phyloP scores from a whole-genome alignment of 768 basidiomycete genomes.

The Cystobasidium onofrii region DNA sequence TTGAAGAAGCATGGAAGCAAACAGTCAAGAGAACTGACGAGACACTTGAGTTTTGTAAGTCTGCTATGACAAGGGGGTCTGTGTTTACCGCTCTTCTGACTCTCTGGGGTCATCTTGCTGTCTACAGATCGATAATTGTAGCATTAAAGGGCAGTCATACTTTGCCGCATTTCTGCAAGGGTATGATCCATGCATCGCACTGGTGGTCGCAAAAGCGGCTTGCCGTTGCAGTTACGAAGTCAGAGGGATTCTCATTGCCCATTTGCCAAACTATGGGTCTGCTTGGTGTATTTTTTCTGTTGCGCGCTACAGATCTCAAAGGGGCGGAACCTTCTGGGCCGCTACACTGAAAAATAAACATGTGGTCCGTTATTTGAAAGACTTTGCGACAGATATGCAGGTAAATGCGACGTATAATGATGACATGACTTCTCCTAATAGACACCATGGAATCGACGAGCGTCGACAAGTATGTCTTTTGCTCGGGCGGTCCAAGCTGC shows the following conservation, averaged over 20 bases:
- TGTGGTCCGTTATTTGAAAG: too few species aligned
- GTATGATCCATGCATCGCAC: too few species aligned
- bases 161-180: not conserved
- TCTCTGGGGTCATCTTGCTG: too few species aligned
- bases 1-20: constrained; percentile 99
- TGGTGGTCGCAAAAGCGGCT: too few species aligned
- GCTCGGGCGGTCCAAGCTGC: constrained; percentile 47
- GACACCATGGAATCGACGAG: constrained; percentile 33
- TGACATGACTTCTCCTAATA: constrained; percentile 28
- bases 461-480: constrained; percentile 41
- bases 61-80: not conserved
- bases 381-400: not conserved
- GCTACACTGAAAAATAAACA: too few species aligned
- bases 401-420: not conserved
- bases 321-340: too few species aligned
- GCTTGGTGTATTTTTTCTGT: too few species aligned
- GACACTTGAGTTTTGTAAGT: constrained; percentile 84
- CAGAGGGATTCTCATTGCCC: too few species aligned
- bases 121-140: constrained; percentile 11
- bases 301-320: too few species aligned
- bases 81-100: not conserved
- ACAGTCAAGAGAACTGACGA: constrained; percentile 93
- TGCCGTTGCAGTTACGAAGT: too few species aligned
- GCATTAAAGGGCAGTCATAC: not conserved
- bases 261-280: too few species aligned